phyloP scores from a whole-genome alignment of 805 yeast species.

The Cyberlindnera mrakii region DNA sequence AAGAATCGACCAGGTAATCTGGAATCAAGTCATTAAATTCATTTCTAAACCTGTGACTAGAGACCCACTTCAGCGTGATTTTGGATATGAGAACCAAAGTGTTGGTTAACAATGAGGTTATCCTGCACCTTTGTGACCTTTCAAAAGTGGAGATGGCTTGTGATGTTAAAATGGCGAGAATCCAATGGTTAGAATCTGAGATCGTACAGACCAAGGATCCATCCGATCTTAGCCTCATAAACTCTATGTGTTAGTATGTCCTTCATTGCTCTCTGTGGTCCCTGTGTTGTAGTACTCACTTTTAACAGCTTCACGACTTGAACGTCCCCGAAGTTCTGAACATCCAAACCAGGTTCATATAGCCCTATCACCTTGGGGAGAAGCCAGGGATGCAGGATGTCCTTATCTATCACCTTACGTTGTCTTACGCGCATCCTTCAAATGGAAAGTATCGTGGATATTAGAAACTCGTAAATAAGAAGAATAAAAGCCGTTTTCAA shows the following conservation, averaged over 20 bases:
- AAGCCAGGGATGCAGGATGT: neutral
- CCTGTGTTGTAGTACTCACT: neutral
- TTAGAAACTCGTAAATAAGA: too few species aligned
- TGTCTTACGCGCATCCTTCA: neutral
- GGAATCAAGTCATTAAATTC: constrained; percentile 1
- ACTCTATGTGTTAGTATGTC: neutral
- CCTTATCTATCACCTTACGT: constrained; percentile 1
- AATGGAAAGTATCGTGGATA: neutral
- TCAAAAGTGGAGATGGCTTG: constrained; percentile 6
- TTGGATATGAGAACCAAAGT: constrained; percentile 2
- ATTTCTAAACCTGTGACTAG: neutral
- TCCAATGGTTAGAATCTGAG: constrained; percentile 7
- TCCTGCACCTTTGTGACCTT: constrained; percentile 7
- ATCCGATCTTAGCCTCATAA: constrained; percentile 1
- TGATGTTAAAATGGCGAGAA: constrained; percentile 3
- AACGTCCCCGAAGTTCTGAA: neutral
- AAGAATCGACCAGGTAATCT: neutral
- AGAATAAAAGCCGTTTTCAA: neutral
- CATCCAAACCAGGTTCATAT: neutral
- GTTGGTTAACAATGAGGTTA: constrained; percentile 9
- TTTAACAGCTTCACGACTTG: constrained; percentile 1
- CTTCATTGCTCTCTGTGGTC: neutral
- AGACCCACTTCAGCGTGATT: constrained; percentile 6
- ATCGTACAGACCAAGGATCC: constrained; percentile 6
- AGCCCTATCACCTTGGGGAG: neutral